Evolutionary conservation across 2,329 filamentous ascomycete species (phyloP), one percentile per base, ranked within the genome.

Genomic region (Nemania diffusa): DNA sequence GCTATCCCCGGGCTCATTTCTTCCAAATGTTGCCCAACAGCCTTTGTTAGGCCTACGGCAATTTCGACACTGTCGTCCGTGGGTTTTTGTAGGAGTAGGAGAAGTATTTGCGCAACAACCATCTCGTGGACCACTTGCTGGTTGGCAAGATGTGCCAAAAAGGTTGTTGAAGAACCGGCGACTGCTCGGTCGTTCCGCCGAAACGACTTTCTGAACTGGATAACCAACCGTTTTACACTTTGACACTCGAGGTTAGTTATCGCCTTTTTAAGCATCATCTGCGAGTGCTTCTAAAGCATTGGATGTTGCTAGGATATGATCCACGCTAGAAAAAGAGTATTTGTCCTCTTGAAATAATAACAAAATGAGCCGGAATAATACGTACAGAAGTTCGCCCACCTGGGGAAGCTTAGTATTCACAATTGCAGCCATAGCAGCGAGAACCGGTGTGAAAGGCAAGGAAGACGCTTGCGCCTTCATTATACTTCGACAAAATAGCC

Each of bases 1-100:
- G 94, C 90, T 75, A 98, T 97, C 11, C 92, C 87, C 1, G 90
- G 87, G 77, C 93, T 97, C 94, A 98, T 97, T 78, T 97, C 94
- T 78, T 98, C 95, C 71, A 99, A 79, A 78, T 97, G 95, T 76
- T 97, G 91, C 7, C 96, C 96, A 48, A 97, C 93, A 79, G 98
- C 96, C 73, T 93, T 90, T 77, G 92, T 97, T 75, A 99, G 87
- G 2, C 92, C 93, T 27, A 99, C 95, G 0, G 96, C 96, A 78
- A 99, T 97, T 83, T 99, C 96, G 29, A 98, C 96, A 69, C 94
- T 96, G 79, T 99, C 96, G 72, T 99, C 95, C 0, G 96, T 97
- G 22, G 96, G 96, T 79, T 97, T 97, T 80, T 97, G 91, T 57
- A 99, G 86, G 42, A 99, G 85, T n/a, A 97, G 84, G 17, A 98